Conservation (phyloP, 1,284 basidiomycete genomes). For the Naganishia albida region DNA sequence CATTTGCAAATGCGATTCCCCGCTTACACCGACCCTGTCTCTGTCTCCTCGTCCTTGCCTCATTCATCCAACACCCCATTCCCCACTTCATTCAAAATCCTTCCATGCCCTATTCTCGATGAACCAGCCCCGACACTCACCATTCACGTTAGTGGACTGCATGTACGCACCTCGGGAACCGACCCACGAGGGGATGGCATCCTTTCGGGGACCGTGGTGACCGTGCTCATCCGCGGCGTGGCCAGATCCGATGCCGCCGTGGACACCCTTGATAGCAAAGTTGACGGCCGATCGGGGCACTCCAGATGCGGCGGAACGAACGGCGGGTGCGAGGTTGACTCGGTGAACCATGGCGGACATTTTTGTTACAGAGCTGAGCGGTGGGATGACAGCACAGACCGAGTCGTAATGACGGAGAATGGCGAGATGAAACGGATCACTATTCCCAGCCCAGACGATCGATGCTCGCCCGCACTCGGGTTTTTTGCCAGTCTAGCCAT, state of each 20-base stretch:
- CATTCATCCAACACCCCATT: not conserved
- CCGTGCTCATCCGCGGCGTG: conserved; percentile 65
- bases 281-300: conserved; percentile 96
- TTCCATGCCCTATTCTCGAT: not conserved
- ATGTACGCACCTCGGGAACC: conserved; percentile 54
- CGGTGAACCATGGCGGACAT: conserved; percentile 35
- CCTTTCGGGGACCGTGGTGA: conserved; percentile 59
- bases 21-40: not conserved
- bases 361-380: conserved; percentile 4
- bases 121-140: conserved; percentile 58
- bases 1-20: conserved; percentile 39
- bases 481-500: conserved; percentile 25
- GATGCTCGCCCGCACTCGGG: conserved; percentile 13
- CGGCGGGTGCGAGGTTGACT: conserved; percentile 76
- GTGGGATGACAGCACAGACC: conserved; percentile 3
- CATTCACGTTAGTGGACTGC: conserved; percentile 67
- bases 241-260: conserved; percentile 61
- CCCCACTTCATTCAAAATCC: not conserved
- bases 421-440: conserved; percentile 21
- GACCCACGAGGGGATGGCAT: conserved; percentile 68
- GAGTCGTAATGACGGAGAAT: not conserved
- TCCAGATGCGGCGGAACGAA: conserved; percentile 74
- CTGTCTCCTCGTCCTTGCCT: not conserved
- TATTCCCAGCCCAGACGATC: conserved; percentile 7
- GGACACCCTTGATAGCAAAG: conserved; percentile 67